Evolutionary conservation across 305 asterid species (phyloP), one percentile per base, ranked within the genome.

Genomic region (Fraxinus platypoda): DNA sequence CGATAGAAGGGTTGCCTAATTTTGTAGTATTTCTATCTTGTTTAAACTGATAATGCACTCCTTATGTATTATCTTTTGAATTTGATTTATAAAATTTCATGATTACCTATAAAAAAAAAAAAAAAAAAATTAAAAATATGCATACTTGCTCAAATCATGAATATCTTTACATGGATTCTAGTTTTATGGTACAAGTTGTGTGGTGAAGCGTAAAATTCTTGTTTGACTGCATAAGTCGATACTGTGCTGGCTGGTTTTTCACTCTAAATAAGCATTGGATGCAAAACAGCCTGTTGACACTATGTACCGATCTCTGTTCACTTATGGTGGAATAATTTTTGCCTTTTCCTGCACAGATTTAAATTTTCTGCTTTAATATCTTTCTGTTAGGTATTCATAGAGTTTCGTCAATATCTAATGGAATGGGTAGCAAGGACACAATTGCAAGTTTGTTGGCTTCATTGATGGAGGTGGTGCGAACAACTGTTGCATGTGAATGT

Each of bases 401-500:
- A 85, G 90, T 84, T 88, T 83, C 97, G 52, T 89, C 99, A 33
- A 57, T 93, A 81, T 92, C 98, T 76, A 92, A 83, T 91, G 93
- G 92, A 82, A 89, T 87, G 79, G 94, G 95, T 84, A 83, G 91
- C 41, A 94, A 90, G 90, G 99, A 96, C 81, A 92, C 99, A 76
- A 89, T 96, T 91, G 97, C 98, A 2, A 88, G 98, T 86, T 84
- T 96, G 85, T 89, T 96, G 86, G 97, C 99, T 86, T 96, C 99
- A 78, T 86, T 96, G 82, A 92, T 96, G 98, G 98, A 96, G 90
- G 98, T 93, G 76, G 99, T 96, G 86, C 92, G 99, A 62, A 96
- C 98, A 86, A 92, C 99, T 85, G 95, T 94, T 75, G 99, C 99
- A 23, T 96, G 99, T 88, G 98, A 96, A 92, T 96, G 99, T 83